A percentile compares a stretch with the other conserved stretches of the same genome.
phyloP scores from a whole-genome alignment of 345 rosid genomes.

The Boechera stricta region DNA sequence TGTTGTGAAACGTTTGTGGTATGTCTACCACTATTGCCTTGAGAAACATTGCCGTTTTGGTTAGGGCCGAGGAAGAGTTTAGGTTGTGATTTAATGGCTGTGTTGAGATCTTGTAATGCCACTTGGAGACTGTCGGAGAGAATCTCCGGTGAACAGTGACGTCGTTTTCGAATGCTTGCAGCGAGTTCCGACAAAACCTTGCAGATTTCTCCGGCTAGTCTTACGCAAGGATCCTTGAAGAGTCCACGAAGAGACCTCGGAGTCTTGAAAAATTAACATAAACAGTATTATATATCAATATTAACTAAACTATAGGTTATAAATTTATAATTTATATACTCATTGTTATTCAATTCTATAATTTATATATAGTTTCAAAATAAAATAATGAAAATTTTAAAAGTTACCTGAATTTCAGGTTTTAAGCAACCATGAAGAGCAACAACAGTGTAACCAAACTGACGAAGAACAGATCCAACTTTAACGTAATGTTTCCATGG shows the following conservation, averaged over 20 bases:
- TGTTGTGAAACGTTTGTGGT: constrained; percentile 24
- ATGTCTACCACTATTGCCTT: constrained; percentile 59
- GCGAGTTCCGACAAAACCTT: constrained; percentile 69
- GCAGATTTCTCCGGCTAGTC: constrained; percentile 69
- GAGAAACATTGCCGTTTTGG: constrained; percentile 33
- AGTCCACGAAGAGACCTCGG: constrained; percentile 66
- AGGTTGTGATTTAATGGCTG: constrained; percentile 74
- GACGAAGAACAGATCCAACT: constrained; percentile 80
- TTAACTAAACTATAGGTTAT: background rate
- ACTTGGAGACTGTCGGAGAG: constrained; percentile 79
- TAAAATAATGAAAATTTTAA: background rate
- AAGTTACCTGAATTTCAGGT: constrained; percentile 70
- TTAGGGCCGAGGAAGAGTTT: constrained; percentile 72
- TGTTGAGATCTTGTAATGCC: constrained; percentile 75
- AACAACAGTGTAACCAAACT: constrained; percentile 72
- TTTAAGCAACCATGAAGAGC: constrained; percentile 84
- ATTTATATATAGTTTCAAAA: background rate
- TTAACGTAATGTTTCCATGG: constrained; percentile 80
- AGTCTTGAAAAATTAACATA: constrained; percentile 47
- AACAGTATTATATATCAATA: background rate
- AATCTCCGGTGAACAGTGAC: constrained; percentile 74
- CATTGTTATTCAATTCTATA: background rate
- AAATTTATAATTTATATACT: background rate
- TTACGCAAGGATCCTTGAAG: constrained; percentile 71
- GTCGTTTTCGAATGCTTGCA: constrained; percentile 56